phyloP scores from a whole-genome alignment of 345 rosid genomes.

The Psidium friedrichsthalianum region DNA sequence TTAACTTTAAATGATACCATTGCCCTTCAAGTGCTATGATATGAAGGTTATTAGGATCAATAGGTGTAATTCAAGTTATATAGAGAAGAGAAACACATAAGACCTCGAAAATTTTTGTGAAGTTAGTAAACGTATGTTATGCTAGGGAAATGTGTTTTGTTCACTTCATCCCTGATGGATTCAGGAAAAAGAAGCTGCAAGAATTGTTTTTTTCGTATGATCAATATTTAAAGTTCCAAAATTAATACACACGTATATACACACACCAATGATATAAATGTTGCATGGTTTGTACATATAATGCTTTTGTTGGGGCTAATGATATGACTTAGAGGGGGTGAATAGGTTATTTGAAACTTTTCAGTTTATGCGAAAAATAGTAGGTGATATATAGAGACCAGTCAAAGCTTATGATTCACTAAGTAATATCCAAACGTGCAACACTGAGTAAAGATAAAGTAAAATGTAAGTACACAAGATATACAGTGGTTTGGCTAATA shows the following conservation, averaged over 20 bases:
- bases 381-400: too few relatives aligned
- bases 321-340: too few relatives aligned
- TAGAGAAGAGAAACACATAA: not conserved
- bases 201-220: not conserved
- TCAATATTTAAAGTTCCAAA: not conserved
- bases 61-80: not conserved
- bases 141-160: not conserved
- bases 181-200: not conserved
- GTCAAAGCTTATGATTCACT: too few relatives aligned
- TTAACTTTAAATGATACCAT: not conserved
- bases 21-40: not conserved
- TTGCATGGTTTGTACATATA: not conserved
- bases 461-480: too few relatives aligned
- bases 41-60: not conserved
- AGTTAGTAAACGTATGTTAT: not conserved
- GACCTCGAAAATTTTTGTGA: not conserved
- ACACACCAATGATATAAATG: not conserved
- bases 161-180: not conserved
- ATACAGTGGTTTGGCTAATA: too few relatives aligned
- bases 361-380: too few relatives aligned
- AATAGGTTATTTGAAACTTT: too few relatives aligned
- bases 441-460: too few relatives aligned
- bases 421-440: too few relatives aligned
- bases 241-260: not conserved
- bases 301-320: not conserved